Percentiles rank a stretch among this genome's conserved stretches.
Conservation (phyloP, 495 filamentous ascomycete genomes). For the Penicillium pancosmium region DNA sequence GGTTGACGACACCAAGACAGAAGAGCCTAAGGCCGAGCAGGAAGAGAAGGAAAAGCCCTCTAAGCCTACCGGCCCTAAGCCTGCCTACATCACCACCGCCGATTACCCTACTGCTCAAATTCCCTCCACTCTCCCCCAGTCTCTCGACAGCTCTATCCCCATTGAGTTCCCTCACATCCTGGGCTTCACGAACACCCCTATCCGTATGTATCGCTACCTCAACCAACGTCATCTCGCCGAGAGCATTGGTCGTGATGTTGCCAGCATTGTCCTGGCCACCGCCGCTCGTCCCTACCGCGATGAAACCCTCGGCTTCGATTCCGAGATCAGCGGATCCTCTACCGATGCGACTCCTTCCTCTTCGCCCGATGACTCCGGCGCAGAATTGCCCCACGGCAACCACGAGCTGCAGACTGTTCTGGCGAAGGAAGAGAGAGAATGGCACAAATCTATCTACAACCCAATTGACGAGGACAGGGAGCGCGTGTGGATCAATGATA, state of each 20-base stretch:
- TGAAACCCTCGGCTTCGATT: conserved; percentile 28
- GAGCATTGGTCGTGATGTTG: conserved; percentile 83
- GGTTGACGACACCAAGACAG: conserved; percentile 38
- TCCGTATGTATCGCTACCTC: conserved; percentile 84
- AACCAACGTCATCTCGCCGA: conserved; percentile 86
- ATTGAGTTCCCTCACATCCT: conserved; percentile 87
- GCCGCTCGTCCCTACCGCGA: conserved; percentile 52
- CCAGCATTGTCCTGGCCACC: conserved; percentile 75
- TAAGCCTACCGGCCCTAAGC: conserved; percentile 45
- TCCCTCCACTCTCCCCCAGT: conserved; percentile 60
- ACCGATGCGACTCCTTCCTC: conserved; percentile 33
- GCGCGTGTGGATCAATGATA: conserved; percentile 73
- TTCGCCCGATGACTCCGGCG: conserved; percentile 19
- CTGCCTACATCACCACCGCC: conserved; percentile 67
- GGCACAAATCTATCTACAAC: conserved; percentile 80
- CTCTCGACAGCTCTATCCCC: conserved; percentile 66
- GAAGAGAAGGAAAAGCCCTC: conserved; percentile 55
- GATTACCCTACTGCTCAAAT: conserved; percentile 67
- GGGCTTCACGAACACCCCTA: conserved; percentile 89
- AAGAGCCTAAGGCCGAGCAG: conserved; percentile 40
- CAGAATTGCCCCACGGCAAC: conserved; percentile 17
- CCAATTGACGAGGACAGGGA: conserved; percentile 57
- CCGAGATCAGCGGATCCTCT: conserved; percentile 19
- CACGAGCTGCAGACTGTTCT: conserved; percentile 76
- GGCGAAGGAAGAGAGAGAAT: conserved; percentile 77